These are phyloP conservation scores for Starmerella riodocensis DNA, from an alignment of 805 yeast genomes.

Conservation along the genomic window DNA sequence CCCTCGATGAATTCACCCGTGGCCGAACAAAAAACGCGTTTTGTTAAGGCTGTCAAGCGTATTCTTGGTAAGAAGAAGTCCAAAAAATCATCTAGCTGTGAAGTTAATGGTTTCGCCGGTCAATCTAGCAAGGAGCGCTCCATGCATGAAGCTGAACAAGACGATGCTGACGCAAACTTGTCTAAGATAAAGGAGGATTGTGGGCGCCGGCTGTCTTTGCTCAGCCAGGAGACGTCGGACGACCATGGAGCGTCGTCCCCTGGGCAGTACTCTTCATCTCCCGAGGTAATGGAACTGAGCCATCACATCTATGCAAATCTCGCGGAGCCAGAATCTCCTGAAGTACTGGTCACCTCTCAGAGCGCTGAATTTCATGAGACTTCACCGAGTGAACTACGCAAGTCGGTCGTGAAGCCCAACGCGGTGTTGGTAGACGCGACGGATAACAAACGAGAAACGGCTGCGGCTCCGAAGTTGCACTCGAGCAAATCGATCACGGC, in stretches of 20 bases:
- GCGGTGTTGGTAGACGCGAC: slow-evolving; percentile 3
- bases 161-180: no score
- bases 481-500: slow-evolving; percentile 17
- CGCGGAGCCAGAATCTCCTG: not conserved
- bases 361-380: not conserved
- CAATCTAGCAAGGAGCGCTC: no score
- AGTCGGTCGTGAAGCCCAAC: not conserved
- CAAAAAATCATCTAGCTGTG: no score
- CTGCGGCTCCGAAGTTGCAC: slow-evolving; percentile 14
- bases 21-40: not conserved
- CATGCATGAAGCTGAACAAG: not conserved
- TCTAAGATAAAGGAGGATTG: no score
- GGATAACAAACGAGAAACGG: slow-evolving; percentile 8
- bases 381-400: no score
- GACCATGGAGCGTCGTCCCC: no score
- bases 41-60: slow-evolving; percentile 3
- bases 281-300: not conserved
- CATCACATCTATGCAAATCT: slow-evolving; percentile 1
- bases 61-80: slow-evolving; percentile 4
- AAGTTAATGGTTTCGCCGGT: no score
- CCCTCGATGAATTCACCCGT: not conserved
- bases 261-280: no score
- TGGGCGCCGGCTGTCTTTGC: no score
- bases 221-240: no score
- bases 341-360: not conserved